Conservation (phyloP, 2,329 filamentous ascomycete genomes). For the Aspergillus aculeatinus region DNA sequence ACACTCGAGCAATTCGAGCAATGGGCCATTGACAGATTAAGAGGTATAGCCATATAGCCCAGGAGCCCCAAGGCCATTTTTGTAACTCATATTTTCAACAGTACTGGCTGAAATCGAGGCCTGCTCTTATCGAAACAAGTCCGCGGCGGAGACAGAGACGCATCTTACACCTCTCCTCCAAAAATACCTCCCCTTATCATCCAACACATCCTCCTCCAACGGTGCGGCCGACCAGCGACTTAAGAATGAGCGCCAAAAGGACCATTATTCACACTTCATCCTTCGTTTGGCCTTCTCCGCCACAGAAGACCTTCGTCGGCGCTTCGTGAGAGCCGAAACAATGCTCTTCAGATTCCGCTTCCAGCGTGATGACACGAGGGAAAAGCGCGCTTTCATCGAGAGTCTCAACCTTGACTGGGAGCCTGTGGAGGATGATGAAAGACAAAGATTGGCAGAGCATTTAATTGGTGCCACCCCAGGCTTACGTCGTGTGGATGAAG, state of each 20-base stretch:
- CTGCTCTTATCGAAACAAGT: constrained; percentile 90
- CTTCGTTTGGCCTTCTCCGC: constrained; percentile 87
- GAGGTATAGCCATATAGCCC: constrained; percentile 54
- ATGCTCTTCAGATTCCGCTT: constrained; percentile 85
- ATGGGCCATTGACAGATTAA: constrained; percentile 92
- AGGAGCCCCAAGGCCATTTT: not conserved
- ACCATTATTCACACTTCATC: constrained; percentile 98
- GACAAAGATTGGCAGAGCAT: constrained; percentile 62
- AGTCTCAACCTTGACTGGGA: constrained; percentile 82
- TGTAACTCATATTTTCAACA: constrained; percentile 14
- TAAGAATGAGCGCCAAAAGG: constrained; percentile 77
- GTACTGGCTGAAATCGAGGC: constrained; percentile 66
- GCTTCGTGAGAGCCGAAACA: constrained; percentile 83
- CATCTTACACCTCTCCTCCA: constrained; percentile 85
- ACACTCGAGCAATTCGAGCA: constrained; percentile 97
- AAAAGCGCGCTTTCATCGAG: constrained; percentile 74
- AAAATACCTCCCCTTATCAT: constrained; percentile 79
- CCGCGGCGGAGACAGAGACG: constrained; percentile 72
- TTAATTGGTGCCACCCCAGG: constrained; percentile 59
- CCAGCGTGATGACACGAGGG: constrained; percentile 69
- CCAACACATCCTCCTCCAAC: constrained; percentile 64
- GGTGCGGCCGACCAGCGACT: constrained; percentile 54
- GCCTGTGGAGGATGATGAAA: constrained; percentile 75
- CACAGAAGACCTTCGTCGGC: constrained; percentile 83
- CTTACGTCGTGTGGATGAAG: constrained; percentile 63